Evolutionary conservation across 768 basidiomycete genomes (phyloP).

Genomic region (Xanthoconium purpureum): DNA sequence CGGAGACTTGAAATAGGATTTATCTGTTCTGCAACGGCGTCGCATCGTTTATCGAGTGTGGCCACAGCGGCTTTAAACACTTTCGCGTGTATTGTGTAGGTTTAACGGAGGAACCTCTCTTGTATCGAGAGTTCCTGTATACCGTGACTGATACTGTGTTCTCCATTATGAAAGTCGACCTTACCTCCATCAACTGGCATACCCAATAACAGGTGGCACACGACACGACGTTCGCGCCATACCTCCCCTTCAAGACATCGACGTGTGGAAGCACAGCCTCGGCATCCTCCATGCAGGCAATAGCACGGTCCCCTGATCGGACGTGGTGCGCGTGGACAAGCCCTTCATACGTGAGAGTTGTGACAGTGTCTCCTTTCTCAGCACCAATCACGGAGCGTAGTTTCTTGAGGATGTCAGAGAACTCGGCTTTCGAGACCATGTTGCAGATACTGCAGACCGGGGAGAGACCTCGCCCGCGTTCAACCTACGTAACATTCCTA

Average conservation of each 20-base stretch:
- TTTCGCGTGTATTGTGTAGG: slow-evolving; percentile 13
- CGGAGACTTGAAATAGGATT: slow-evolving; percentile 18
- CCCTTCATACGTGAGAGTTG: slow-evolving; percentile 25
- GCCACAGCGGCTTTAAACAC: slow-evolving; percentile 19
- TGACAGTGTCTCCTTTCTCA: background rate
- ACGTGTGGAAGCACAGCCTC: slow-evolving; percentile 25
- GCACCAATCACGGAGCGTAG: slow-evolving; percentile 18
- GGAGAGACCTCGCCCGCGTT: slow-evolving; percentile 30
- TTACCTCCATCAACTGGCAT: slow-evolving; percentile 39
- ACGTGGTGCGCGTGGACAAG: slow-evolving; percentile 32
- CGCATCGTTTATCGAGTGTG: slow-evolving; percentile 26
- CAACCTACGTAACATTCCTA: slow-evolving; percentile 10
- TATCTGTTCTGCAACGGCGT: slow-evolving; percentile 34
- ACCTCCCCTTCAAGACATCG: slow-evolving; percentile 15
- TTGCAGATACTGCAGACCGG: slow-evolving; percentile 22
- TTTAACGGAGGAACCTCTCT: slow-evolving; percentile 17
- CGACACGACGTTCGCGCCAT: slow-evolving; percentile 25
- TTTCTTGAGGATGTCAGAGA: slow-evolving; percentile 22
- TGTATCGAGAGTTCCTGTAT: slow-evolving; percentile 23
- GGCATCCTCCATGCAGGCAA: slow-evolving; percentile 35
- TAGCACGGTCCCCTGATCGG: slow-evolving; percentile 10
- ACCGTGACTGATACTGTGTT: background rate
- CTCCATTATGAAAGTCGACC: background rate
- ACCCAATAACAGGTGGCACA: slow-evolving; percentile 49
- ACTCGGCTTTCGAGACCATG: slow-evolving; percentile 23